phyloP scores from a whole-genome alignment of 345 rosid species.

The Dimocarpus longan region DNA sequence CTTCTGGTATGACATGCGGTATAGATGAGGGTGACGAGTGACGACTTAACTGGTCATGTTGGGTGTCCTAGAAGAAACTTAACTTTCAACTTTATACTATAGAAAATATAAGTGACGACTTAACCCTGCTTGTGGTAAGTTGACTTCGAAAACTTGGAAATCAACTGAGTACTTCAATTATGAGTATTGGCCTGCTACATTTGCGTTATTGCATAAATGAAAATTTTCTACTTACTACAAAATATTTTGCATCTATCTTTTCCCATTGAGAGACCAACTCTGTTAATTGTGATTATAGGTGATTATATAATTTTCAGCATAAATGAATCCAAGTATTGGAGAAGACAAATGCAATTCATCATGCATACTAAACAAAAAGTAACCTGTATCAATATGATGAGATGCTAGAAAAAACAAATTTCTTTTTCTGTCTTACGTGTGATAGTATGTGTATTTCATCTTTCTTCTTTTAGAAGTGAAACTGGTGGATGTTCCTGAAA shows the following conservation, averaged over 20 bases:
- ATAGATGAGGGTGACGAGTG: slow-evolving; percentile 72
- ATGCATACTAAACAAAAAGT: not conserved
- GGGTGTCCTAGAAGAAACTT: slow-evolving; percentile 63
- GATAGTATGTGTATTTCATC: not conserved
- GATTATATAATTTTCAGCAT: not conserved
- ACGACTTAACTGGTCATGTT: slow-evolving; percentile 78
- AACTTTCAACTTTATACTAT: too few species aligned
- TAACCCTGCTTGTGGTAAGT: slow-evolving; percentile 62
- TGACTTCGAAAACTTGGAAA: slow-evolving; percentile 50
- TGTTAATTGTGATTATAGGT: slow-evolving; percentile 45
- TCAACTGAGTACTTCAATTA: too few species aligned
- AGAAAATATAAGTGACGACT: too few species aligned
- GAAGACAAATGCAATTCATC: slow-evolving; percentile 40
- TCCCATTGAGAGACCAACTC: slow-evolving; percentile 25
- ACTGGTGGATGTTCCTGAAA: slow-evolving; percentile 91
- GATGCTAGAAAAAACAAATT: not conserved
- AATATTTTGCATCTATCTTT: too few species aligned
- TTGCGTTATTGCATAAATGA: too few species aligned
- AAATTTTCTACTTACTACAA: not conserved
- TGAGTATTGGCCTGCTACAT: too few species aligned
- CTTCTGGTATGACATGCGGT: slow-evolving; percentile 67
- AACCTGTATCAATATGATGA: not conserved
- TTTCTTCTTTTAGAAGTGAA: slow-evolving; percentile 65
- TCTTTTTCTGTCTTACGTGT: slow-evolving; percentile 1
- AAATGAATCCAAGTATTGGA: slow-evolving; percentile 6